Evolutionary conservation across 441 rosid genomes (phyloP).

Genomic region (Viola pubescens): DNA sequence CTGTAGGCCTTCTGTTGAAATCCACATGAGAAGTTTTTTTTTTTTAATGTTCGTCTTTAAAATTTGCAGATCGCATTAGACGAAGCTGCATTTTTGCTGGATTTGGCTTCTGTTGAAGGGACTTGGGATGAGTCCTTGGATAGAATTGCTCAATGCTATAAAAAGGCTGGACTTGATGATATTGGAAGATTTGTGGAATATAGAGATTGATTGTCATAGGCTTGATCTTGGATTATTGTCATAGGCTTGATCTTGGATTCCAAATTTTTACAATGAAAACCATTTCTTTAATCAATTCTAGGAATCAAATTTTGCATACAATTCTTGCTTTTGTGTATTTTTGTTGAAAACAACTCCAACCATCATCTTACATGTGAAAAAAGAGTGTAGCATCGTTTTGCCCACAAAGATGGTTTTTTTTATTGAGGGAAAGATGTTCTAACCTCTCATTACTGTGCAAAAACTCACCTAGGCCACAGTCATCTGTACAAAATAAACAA

Average conservation of each 20-base stretch:
- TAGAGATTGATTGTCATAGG: constrained; percentile 33
- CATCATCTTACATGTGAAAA: background rate
- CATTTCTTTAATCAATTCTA: no score
- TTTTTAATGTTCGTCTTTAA: constrained; percentile 10
- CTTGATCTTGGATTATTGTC: constrained; percentile 4
- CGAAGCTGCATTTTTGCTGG: constrained; percentile 76
- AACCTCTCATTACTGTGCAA: background rate
- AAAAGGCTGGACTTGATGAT: constrained; percentile 61
- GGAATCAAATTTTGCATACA: no score
- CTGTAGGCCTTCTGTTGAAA: background rate
- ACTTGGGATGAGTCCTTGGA: constrained; percentile 59
- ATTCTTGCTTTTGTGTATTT: no score
- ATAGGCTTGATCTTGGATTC: background rate
- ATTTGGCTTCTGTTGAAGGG: constrained; percentile 78
- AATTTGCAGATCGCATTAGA: constrained; percentile 57
- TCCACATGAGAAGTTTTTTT: background rate
- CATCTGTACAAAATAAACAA: constrained; percentile 16
- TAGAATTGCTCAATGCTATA: constrained; percentile 54
- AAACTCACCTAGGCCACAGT: constrained; percentile 2
- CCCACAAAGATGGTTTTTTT: background rate
- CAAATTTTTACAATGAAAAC: no score
- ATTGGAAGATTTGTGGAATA: constrained; percentile 48
- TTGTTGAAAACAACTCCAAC: no score
- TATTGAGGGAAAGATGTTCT: background rate
- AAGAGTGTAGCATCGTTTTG: background rate